Evolutionary conservation across 75 land plant genomes (phyloP), one percentile per base, ranked within the genome.

Genomic region (Selaginella tamariscina): DNA sequence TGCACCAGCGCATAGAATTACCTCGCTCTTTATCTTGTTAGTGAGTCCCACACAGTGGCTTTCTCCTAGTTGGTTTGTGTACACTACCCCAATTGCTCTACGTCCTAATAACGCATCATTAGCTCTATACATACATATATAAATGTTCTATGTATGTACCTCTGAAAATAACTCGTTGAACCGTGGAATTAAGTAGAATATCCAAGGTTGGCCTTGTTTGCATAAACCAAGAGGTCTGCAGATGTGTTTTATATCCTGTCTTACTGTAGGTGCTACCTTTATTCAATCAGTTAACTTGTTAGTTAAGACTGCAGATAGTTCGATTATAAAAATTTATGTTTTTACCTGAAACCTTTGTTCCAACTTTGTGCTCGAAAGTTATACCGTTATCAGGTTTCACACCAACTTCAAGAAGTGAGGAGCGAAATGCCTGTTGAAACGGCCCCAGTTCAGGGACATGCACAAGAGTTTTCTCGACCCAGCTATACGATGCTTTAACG

Each of bases 1-100:
- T 5, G 62, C 62, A 23, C 62, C 62, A 2, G 62, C 62, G 62
- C 62, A 59, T 8, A 59, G 62, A 59, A 59, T 59, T 59, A 59
- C 62, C 62, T 59, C 62, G 26, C 62, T 59, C 9, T 5, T 8
- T 59, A 8, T 5, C 21, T 59, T 27, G 23, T 8, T 5, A 9
- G 62, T 8, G 8, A 59, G 26, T 9, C 8, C 8, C 8, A 21
- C 62, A 9, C 23, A 2, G 8, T n/a, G 62, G 23, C 2, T 27
- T 2, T 23, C 18, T 23, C 62, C 62, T 8, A 23, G 23, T 23
- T 27, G 2, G 62, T 59, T 23, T 27, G 5, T 59, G 21, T 8
- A 59, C 21, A 8, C 62, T 15, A 59, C 62, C 23, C 62, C 62
- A 23, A 2, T 8, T n/a, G 62, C 62, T 27, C 23, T 21, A 11